Base-by-base conservation (phyloP, 352 stramenopile genomes). In the Pythium guiyangense region DNA sequence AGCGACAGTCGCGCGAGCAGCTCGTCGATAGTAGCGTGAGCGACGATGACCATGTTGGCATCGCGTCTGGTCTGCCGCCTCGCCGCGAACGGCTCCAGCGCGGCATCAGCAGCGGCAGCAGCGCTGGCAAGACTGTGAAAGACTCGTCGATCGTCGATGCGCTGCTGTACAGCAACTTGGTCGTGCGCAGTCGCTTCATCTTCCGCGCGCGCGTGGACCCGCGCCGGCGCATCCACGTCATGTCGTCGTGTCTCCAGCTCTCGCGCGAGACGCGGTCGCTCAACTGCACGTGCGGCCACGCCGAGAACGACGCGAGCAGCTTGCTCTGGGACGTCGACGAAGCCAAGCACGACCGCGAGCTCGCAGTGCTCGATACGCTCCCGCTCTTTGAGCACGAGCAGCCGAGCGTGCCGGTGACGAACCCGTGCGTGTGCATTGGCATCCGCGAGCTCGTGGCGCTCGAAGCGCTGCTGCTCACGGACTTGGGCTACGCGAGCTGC, bases 101-200 rank as follows among this genome's bases (percentile, higher is more conserved):
- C 29, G 54, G 5, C 34, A 46, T 34, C 34, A 45, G 34, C 49
- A 17, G n/a, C 46, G 42, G 26, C 34, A n/a, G 40, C 44, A 62
- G 34, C 52, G 31, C 31, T 12, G 42, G 42, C 20, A 65, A 65
- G 51, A 29, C 62, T 14, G 61, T 78, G 25, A 71, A 66, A 39
- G 80, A 89, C 50, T 87, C 75, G 6, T 84, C 77, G 2, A 86
- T 93, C 47, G 77, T 93, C 14, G 84, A 93, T 37, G 77, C 78
- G 6, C 62, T 93, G 27, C 59, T 93, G 49, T 89, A 93, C 55
- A 86, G 69, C 69, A 90, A 91, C 62, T 52, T 93, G 26, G 80
- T 93, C 20, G 84, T 88, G 26, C 80, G 84, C 17, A 77, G 75
- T 56, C 79, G 84, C 1, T 93, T 91, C 56, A 90, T 93, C 58